Percentiles rank a stretch among this genome's conserved stretches.
These are phyloP conservation scores for Paralagenidium karlingii DNA, from an alignment of 352 stramenopile species.

Conservation along the genomic window DNA sequence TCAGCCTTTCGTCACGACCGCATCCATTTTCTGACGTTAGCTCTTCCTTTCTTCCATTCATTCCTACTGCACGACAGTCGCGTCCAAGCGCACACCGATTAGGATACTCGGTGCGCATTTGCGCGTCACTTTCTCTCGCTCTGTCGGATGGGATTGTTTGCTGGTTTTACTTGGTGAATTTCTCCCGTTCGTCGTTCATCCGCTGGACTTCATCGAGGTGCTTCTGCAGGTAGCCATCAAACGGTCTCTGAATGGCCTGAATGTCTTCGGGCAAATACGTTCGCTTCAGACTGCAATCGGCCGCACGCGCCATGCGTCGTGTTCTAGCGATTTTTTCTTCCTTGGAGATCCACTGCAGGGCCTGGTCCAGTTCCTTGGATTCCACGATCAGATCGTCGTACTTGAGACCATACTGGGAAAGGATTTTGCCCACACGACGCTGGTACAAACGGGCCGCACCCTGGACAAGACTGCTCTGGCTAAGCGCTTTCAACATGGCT, in stretches of 20 bases:
- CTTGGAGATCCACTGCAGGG: slow-evolving; percentile 65
- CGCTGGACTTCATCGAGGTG: slow-evolving; percentile 40
- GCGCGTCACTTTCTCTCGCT: too few species aligned
- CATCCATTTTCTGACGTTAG: too few species aligned
- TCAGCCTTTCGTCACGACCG: too few species aligned
- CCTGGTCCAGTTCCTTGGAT: slow-evolving; percentile 63
- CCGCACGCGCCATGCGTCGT: slow-evolving; percentile 66
- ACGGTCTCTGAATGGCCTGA: slow-evolving; percentile 72
- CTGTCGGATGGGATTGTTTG: too few species aligned
- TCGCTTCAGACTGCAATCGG: slow-evolving; percentile 79
- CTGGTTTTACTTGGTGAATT: slow-evolving; percentile 76
- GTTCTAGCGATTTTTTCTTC: slow-evolving; percentile 64
- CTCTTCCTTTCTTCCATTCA: too few species aligned
- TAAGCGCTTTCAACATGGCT: too few species aligned
- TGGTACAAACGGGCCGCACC: slow-evolving; percentile 62
- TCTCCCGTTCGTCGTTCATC: slow-evolving; percentile 53
- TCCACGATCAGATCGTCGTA: slow-evolving; percentile 82
- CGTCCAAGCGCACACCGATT: too few species aligned
- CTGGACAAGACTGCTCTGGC: too few species aligned
- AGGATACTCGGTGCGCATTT: too few species aligned
- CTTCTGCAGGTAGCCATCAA: slow-evolving; percentile 58
- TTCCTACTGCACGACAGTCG: too few species aligned
- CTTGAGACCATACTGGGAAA: slow-evolving; percentile 75
- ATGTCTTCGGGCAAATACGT: slow-evolving; percentile 78
- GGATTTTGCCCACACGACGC: slow-evolving; percentile 69